phyloP scores from a whole-genome alignment of 306 rosid species.

The Trifolium dubium region DNA sequence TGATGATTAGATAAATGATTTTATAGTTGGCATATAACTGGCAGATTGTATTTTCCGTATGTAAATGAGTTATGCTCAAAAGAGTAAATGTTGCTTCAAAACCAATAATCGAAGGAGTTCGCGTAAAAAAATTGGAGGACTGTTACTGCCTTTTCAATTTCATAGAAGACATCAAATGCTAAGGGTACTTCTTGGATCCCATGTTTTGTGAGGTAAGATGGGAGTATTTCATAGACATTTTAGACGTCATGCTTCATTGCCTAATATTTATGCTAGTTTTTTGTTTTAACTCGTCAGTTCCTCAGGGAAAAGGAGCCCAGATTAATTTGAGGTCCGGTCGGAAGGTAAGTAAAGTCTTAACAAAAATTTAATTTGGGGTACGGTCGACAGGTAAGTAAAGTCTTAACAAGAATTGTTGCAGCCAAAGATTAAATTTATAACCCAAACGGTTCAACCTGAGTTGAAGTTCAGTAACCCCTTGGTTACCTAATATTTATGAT shows the following conservation, averaged over 20 bases:
- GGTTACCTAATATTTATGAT: background rate
- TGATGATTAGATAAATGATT: conserved; percentile 10
- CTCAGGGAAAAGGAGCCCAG: background rate
- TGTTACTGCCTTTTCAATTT: conserved; percentile 1
- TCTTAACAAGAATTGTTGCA: background rate
- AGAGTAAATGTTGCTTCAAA: conserved; percentile 13
- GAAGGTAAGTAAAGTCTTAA: background rate
- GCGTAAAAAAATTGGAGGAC: conserved; percentile 10
- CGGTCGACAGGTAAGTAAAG: background rate
- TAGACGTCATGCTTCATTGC: background rate
- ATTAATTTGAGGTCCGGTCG: background rate
- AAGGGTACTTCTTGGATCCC: conserved; percentile 24
- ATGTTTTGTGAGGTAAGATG: conserved; percentile 8
- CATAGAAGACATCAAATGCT: conserved; percentile 13
- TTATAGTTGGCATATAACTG: conserved; percentile 13
- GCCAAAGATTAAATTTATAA: too few relatives aligned
- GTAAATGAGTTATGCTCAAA: background rate
- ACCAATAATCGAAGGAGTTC: conserved; percentile 10
- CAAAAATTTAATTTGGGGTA: background rate
- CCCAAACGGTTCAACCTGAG: too few relatives aligned
- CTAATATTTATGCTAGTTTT: conserved; percentile 3
- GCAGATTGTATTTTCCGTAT: conserved; percentile 6
- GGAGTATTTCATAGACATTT: conserved; percentile 17
- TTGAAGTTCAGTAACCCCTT: too few relatives aligned
- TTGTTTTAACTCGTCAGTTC: background rate